A percentile compares a stretch with the other conserved stretches of the same genome.
phyloP scores from a whole-genome alignment of 768 basidiomycete genomes.

The Collybiopsis confluens region DNA sequence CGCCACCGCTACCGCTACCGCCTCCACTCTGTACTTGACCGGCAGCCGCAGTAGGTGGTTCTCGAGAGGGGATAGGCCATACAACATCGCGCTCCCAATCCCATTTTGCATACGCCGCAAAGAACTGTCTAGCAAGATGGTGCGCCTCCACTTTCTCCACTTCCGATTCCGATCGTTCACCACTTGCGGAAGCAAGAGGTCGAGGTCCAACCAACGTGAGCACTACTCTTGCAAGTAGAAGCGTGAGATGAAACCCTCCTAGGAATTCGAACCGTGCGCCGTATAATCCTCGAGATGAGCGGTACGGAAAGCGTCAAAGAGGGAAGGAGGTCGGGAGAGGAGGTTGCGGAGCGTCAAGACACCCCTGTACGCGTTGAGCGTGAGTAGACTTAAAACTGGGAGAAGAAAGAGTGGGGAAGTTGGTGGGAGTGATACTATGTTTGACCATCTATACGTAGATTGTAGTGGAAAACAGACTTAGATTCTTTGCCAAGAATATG shows the following conservation, averaged over 20 bases:
- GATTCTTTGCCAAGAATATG: not conserved
- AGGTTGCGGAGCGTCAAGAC: no score
- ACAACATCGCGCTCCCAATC: no score
- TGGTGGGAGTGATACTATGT: constrained; percentile 6
- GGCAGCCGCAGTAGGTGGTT: not conserved
- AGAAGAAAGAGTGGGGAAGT: constrained; percentile 13
- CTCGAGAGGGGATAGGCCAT: constrained; percentile 4
- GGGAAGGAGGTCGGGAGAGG: constrained; percentile 1
- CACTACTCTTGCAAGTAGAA: no score
- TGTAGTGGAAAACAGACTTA: not conserved
- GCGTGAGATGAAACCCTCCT: constrained; percentile 17
- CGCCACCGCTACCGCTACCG: no score
- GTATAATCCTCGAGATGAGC: constrained; percentile 15
- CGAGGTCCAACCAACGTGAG: no score
- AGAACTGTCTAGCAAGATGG: no score
- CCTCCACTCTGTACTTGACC: not conserved
- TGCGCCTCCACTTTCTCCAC: no score
- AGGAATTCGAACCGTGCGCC: constrained; percentile 16
- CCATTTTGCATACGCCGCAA: no score
- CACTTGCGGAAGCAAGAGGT: no score
- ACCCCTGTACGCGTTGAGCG: constrained; percentile 19
- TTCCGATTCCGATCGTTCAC: no score
- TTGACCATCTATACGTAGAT: no score
- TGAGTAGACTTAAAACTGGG: constrained; percentile 11
- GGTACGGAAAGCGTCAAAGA: constrained; percentile 9